A percentile compares a stretch with the other conserved stretches of the same genome.
Evolutionary conservation across 805 yeast genomes (phyloP).

Genomic region (Ogataea ganodermae): DNA sequence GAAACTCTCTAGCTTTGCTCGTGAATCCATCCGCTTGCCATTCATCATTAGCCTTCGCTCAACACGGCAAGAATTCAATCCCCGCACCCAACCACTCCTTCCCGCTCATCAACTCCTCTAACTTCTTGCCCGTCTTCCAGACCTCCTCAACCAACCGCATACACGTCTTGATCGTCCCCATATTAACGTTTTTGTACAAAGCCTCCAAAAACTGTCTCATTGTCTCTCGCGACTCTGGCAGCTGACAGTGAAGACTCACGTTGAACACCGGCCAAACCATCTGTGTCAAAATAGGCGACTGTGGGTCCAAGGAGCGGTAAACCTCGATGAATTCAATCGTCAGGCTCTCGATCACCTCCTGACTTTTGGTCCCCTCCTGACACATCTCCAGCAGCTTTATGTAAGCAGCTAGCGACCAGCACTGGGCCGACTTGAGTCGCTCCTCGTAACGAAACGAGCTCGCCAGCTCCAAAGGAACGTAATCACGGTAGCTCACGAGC

Average conservation of each 20-base stretch:
- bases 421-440: constrained; percentile 53
- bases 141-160: constrained; percentile 44
- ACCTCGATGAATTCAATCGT: constrained; percentile 49
- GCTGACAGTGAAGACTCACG: constrained; percentile 46
- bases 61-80: constrained; percentile 50
- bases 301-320: constrained; percentile 46
- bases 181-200: constrained; percentile 49
- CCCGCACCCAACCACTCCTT: constrained; percentile 52
- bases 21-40: background rate
- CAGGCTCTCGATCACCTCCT: constrained; percentile 33
- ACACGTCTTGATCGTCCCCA: constrained; percentile 53
- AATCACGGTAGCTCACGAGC: constrained; percentile 49
- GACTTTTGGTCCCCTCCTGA: constrained; percentile 20
- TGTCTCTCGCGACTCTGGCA: constrained; percentile 34
- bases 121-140: constrained; percentile 46
- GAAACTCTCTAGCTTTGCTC: background rate
- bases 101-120: constrained; percentile 45
- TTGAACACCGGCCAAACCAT: constrained; percentile 66
- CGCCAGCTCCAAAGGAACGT: constrained; percentile 36
- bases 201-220: constrained; percentile 41
- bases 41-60: no score
- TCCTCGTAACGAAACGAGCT: constrained; percentile 38
- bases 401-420: constrained; percentile 50
- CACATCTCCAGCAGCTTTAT: constrained; percentile 33
- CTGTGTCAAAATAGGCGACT: constrained; percentile 53